Percentiles rank a stretch among this genome's conserved stretches.
These are phyloP conservation scores for Inga leiocalycina DNA, from an alignment of 306 rosid species.

Conservation along the genomic window DNA sequence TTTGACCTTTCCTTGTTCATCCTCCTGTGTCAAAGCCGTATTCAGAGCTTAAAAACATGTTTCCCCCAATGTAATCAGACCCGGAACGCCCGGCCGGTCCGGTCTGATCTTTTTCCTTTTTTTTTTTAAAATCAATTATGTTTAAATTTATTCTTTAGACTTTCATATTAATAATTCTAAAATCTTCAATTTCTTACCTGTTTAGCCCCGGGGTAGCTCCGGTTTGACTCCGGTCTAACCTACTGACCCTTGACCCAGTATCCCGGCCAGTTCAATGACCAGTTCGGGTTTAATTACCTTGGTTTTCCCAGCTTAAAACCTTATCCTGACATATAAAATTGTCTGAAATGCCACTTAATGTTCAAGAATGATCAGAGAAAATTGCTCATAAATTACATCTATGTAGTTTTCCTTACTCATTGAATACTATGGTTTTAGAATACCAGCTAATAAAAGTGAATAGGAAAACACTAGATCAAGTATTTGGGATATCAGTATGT, in stretches of 20 bases:
- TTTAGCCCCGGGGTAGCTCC: too few species aligned
- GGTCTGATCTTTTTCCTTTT: too few species aligned
- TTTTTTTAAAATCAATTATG: too few species aligned
- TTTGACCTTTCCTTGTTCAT: slow-evolving; percentile 14
- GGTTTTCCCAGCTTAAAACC: background rate
- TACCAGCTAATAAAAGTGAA: background rate
- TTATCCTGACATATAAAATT: background rate
- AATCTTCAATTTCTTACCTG: too few species aligned
- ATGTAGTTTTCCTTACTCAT: slow-evolving; percentile 19
- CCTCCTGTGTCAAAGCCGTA: background rate
- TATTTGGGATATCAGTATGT: background rate
- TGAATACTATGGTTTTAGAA: background rate
- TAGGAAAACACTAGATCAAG: slow-evolving; percentile 22
- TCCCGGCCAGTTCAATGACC: too few species aligned
- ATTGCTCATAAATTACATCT: slow-evolving; percentile 16
- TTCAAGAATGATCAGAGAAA: background rate
- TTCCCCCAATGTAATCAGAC: background rate
- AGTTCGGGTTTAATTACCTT: too few species aligned
- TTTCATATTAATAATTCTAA: too few species aligned
- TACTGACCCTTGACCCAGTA: too few species aligned
- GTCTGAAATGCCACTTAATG: background rate
- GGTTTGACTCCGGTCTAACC: too few species aligned
- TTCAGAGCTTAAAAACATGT: background rate
- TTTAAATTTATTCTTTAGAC: too few species aligned
- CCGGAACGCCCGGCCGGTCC: too few species aligned